Conservation (phyloP, 176 grass and related monocot species). For the Carex kokanica region DNA sequence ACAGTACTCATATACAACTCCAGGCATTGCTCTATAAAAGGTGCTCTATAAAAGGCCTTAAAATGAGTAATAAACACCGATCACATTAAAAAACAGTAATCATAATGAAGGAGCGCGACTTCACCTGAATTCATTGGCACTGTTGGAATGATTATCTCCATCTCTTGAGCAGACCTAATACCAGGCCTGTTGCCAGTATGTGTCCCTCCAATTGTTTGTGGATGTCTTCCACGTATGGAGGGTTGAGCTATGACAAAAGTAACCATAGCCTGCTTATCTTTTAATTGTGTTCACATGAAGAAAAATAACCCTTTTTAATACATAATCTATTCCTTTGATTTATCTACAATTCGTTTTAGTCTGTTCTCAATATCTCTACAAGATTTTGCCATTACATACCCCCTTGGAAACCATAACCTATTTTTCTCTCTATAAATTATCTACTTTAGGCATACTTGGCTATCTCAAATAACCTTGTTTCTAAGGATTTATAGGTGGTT, state of each 20-base stretch:
- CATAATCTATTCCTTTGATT: conserved; percentile 2
- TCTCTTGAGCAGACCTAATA: not conserved
- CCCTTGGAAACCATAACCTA: too few relatives aligned
- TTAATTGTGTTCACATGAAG: not conserved
- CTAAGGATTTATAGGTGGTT: not conserved
- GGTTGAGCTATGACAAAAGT: not conserved
- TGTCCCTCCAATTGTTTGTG: not conserved
- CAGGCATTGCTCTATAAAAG: not conserved
- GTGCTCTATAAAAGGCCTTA: not conserved
- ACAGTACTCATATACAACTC: not conserved
- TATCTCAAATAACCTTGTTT: not conserved
- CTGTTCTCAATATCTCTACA: not conserved
- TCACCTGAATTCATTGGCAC: not conserved
- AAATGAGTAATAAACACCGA: not conserved
- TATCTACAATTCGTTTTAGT: not conserved
- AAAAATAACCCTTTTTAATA: not conserved
- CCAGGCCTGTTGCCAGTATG: not conserved
- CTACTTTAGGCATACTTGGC: not conserved
- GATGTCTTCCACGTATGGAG: not conserved
- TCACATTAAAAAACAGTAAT: not conserved
- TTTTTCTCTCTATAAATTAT: too few relatives aligned
- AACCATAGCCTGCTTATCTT: not conserved
- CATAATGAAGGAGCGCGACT: not conserved
- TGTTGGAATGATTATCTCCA: not conserved
- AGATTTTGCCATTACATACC: too few relatives aligned